These are phyloP conservation scores for Cephaloascus albidus DNA, from an alignment of 805 yeast genomes.

Conservation along the genomic window DNA sequence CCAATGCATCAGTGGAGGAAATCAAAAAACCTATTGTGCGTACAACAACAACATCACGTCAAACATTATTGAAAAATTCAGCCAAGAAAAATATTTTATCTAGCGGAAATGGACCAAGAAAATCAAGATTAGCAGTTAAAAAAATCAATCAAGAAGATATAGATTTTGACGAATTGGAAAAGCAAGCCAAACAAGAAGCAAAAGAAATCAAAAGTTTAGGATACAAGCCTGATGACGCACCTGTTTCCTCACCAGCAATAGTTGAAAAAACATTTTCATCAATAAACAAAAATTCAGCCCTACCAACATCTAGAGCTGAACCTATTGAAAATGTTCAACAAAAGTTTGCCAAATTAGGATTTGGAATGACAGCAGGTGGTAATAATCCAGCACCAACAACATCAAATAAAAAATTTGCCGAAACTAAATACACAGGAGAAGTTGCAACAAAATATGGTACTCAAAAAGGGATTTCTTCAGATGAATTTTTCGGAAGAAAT, in stretches of 20 bases:
- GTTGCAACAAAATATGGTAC: slow-evolving; percentile 71
- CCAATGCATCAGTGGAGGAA: slow-evolving; percentile 23
- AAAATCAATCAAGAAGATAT: slow-evolving; percentile 41
- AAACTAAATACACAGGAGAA: slow-evolving; percentile 63
- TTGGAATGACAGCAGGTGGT: slow-evolving; percentile 74
- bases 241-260: slow-evolving; percentile 6
- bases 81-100: slow-evolving; percentile 27
- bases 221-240: slow-evolving; percentile 28
- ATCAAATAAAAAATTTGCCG: slow-evolving; percentile 32
- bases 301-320: slow-evolving; percentile 7
- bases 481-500: slow-evolving; percentile 87
- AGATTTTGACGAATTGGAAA: slow-evolving; percentile 56
- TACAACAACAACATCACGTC: slow-evolving; percentile 15
- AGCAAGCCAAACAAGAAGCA: slow-evolving; percentile 75
- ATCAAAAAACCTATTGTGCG: slow-evolving; percentile 18
- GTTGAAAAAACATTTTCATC: too few species aligned
- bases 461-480: slow-evolving; percentile 94
- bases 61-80: slow-evolving; percentile 11
- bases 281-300: slow-evolving; percentile 6
- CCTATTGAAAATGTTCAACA: slow-evolving; percentile 48
- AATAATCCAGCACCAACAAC: slow-evolving; percentile 20
- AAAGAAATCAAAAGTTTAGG: slow-evolving; percentile 54
- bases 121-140: slow-evolving; percentile 49
- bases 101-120: slow-evolving; percentile 43
- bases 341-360: slow-evolving; percentile 74